A percentile compares a stretch with the other conserved stretches of the same genome.
These are phyloP conservation scores for Phytophthora hybrid DNA, from an alignment of 352 stramenopile genomes.

Conservation along the genomic window DNA sequence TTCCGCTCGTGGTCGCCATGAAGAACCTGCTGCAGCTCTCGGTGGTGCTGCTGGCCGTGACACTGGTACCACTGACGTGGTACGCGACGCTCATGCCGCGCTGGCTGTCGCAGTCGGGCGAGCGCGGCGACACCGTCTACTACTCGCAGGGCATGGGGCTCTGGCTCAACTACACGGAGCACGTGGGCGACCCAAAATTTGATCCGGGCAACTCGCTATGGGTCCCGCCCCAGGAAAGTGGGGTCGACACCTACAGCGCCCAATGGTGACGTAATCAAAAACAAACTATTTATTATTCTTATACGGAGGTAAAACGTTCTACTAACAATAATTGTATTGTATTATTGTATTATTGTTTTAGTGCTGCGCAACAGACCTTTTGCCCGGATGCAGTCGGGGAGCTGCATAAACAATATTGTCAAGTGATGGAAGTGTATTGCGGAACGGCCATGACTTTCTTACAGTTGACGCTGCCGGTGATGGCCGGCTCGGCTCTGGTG, in stretches of 20 bases:
- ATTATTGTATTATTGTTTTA: slow-evolving; percentile 19
- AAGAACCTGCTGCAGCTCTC: slow-evolving; percentile 53
- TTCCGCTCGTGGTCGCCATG: not conserved
- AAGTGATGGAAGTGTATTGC: slow-evolving; percentile 80
- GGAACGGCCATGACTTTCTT: slow-evolving; percentile 62
- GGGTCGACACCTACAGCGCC: slow-evolving; percentile 55
- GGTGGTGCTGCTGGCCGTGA: slow-evolving; percentile 58
- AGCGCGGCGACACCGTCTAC: slow-evolving; percentile 53
- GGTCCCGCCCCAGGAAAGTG: slow-evolving; percentile 71
- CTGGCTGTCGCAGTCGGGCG: slow-evolving; percentile 73
- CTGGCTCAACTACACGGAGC: slow-evolving; percentile 87
- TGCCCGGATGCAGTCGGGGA: slow-evolving; percentile 64
- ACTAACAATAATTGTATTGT: not conserved
- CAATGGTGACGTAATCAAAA: slow-evolving; percentile 55
- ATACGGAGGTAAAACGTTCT: not conserved
- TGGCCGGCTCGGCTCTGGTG: slow-evolving; percentile 59
- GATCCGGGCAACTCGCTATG: slow-evolving; percentile 84
- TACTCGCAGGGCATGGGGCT: slow-evolving; percentile 84
- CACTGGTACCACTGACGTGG: slow-evolving; percentile 65
- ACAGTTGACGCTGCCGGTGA: slow-evolving; percentile 61
- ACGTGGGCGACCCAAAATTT: slow-evolving; percentile 69
- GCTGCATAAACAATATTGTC: slow-evolving; percentile 78
- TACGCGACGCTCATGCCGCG: slow-evolving; percentile 75
- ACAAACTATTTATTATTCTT: not conserved
- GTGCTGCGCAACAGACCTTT: slow-evolving; percentile 48